These are phyloP conservation scores for Coriaria nepalensis DNA, from an alignment of 306 rosid species.

Conservation along the genomic window DNA sequence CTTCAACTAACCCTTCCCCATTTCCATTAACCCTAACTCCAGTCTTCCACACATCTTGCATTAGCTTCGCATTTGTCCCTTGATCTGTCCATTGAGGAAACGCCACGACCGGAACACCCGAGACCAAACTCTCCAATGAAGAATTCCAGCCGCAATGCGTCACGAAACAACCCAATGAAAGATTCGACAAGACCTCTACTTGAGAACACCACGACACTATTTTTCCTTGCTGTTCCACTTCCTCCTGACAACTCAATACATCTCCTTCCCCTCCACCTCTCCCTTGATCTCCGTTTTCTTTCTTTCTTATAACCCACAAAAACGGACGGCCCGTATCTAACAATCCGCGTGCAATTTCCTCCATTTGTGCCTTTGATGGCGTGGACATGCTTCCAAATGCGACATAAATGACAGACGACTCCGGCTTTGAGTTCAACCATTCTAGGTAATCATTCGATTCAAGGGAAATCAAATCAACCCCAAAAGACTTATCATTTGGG, in stretches of 20 bases:
- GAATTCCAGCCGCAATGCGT: conserved; percentile 17
- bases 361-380: conserved; percentile 1
- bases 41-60: conserved; percentile 3
- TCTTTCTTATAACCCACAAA: conserved; percentile 17
- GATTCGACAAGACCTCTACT: conserved; percentile 3
- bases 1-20: conserved; percentile 1
- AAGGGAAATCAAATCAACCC: background rate
- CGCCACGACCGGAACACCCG: conserved; percentile 14
- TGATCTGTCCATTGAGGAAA: conserved; percentile 15
- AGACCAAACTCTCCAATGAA: conserved; percentile 5
- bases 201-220: conserved; percentile 12
- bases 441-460: background rate
- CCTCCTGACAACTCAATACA: conserved; percentile 8
- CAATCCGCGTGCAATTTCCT: conserved; percentile 6
- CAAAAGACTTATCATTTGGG: conserved; percentile 7
- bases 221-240: conserved; percentile 9
- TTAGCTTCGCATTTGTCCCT: conserved; percentile 9
- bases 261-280: background rate
- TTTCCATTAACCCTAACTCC: conserved; percentile 6
- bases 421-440: conserved; percentile 10
- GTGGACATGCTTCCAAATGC: conserved; percentile 11
- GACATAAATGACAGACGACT: conserved; percentile 7
- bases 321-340: conserved; percentile 3
- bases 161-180: background rate
- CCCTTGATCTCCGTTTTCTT: background rate